Percentiles rank a stretch among this genome's conserved stretches.
Evolutionary conservation across 225 moss, liverwort and hornwort genomes (phyloP).

Genomic region (Physcomitrium patens): DNA sequence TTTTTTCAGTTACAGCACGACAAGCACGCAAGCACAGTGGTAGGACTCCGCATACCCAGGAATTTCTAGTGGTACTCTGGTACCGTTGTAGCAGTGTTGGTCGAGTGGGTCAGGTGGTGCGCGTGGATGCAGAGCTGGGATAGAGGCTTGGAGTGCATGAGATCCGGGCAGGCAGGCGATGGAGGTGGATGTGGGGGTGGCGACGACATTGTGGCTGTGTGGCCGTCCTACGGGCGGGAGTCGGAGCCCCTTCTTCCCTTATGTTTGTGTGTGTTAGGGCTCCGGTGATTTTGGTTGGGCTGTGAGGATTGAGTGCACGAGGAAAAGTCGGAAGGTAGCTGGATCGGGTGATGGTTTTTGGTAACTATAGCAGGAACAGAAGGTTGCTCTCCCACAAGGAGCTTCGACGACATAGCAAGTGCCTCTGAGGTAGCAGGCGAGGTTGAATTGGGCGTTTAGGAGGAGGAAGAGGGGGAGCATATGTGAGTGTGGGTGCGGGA

Average conservation of each 20-base stretch:
- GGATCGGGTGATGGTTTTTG: conserved; percentile 41
- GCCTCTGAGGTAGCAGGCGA: not conserved
- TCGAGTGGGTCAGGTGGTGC: no score
- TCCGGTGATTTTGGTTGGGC: no score
- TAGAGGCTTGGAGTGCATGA: no score
- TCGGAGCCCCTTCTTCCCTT: conserved; percentile 4
- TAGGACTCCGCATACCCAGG: no score
- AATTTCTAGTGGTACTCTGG: no score
- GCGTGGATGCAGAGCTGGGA: no score
- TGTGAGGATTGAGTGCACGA: conserved; percentile 27
- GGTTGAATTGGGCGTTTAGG: not conserved
- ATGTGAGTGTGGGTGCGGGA: conserved; percentile 35
- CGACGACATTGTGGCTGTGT: conserved; percentile 25
- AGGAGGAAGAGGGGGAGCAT: not conserved
- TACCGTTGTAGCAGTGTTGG: no score
- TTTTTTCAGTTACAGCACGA: no score
- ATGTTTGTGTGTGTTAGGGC: conserved; percentile 22
- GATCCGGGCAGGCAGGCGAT: conserved; percentile 29
- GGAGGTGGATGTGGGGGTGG: conserved; percentile 27
- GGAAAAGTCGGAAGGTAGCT: conserved; percentile 41
- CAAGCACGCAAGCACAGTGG: no score
- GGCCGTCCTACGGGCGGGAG: conserved; percentile 15
- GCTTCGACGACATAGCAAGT: conserved; percentile 22
- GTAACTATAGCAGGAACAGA: conserved; percentile 32
- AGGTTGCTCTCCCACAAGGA: conserved; percentile 43